These are phyloP conservation scores for Gracilaria domingensis DNA, from an alignment of 23 red algal species.

Conservation along the genomic window DNA sequence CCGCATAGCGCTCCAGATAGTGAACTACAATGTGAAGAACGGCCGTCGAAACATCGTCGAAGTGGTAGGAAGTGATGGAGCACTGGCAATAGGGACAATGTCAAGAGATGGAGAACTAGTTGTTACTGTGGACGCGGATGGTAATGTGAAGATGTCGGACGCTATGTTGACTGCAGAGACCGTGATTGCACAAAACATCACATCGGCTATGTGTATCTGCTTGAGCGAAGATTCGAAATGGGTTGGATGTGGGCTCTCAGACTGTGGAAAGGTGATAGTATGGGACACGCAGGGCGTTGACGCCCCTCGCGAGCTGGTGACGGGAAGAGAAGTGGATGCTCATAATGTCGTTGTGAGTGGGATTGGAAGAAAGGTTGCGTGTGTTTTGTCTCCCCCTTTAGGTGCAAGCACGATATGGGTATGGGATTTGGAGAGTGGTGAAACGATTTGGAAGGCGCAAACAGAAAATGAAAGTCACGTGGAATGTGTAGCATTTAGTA, in stretches of 20 bases:
- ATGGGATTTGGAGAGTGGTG: background rate
- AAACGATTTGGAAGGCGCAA: background rate
- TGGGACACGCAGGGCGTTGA: background rate
- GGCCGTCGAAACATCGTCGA: background rate
- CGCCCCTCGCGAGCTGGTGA: too few relatives aligned
- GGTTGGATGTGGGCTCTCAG: background rate
- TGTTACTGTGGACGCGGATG: background rate
- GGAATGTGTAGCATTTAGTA: background rate
- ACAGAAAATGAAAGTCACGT: background rate
- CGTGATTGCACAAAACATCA: too few relatives aligned
- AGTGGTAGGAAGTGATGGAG: too few relatives aligned
- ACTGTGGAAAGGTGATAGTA: background rate
- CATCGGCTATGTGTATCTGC: too few relatives aligned
- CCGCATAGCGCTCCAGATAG: background rate
- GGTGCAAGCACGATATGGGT: background rate
- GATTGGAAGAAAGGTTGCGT: background rate
- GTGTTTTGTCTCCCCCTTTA: too few relatives aligned
- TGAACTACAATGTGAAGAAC: background rate
- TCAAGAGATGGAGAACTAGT: background rate
- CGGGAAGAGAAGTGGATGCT: background rate
- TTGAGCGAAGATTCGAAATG: conserved; percentile 4
- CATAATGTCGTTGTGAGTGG: background rate
- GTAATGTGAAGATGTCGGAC: background rate
- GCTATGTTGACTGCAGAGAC: too few relatives aligned
- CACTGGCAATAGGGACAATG: too few relatives aligned